A percentile compares a stretch with the other conserved stretches of the same genome.
These are phyloP conservation scores for Metschnikowia gruessii DNA, from an alignment of 805 yeast species.

Conservation along the genomic window DNA sequence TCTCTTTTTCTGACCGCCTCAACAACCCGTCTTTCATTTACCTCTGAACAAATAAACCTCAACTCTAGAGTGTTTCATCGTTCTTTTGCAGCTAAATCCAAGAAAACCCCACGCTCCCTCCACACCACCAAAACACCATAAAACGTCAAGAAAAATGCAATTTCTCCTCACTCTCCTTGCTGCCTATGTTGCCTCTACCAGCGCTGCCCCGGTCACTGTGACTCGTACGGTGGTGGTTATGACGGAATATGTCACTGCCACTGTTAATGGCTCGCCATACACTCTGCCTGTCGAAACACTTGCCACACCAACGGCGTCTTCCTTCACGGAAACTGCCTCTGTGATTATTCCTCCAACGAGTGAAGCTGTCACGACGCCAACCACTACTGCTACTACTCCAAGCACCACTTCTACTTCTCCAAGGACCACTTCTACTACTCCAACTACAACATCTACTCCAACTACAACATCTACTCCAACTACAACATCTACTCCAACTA, in stretches of 20 bases:
- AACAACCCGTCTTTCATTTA: not conserved
- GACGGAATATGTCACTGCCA: conserved; percentile 12
- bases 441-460: not conserved
- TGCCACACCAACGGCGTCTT: not conserved
- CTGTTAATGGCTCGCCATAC: conserved; percentile 12
- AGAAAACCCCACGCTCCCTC: not conserved
- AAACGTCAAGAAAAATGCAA: conserved; percentile 1
- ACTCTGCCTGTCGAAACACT: conserved; percentile 2
- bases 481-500: not conserved
- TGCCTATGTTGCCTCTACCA: conserved; percentile 9
- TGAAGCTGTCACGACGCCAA: not conserved
- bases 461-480: not conserved
- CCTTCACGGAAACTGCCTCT: conserved; percentile 3
- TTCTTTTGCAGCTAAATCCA: not conserved
- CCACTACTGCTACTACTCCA: not conserved
- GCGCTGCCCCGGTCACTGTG: conserved; percentile 15
- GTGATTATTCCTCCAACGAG: not conserved
- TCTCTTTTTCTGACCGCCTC: too few relatives aligned
- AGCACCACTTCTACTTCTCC: not conserved
- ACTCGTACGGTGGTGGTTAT: conserved; percentile 13
- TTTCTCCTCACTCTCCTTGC: conserved; percentile 8
- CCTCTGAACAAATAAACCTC: not conserved
- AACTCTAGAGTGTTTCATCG: not conserved
- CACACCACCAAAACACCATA: not conserved
- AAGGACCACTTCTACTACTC: conserved; percentile 5